Evolutionary conservation across 108 stramenopile genomes (phyloP).

Genomic region (Fistulifera solaris): DNA sequence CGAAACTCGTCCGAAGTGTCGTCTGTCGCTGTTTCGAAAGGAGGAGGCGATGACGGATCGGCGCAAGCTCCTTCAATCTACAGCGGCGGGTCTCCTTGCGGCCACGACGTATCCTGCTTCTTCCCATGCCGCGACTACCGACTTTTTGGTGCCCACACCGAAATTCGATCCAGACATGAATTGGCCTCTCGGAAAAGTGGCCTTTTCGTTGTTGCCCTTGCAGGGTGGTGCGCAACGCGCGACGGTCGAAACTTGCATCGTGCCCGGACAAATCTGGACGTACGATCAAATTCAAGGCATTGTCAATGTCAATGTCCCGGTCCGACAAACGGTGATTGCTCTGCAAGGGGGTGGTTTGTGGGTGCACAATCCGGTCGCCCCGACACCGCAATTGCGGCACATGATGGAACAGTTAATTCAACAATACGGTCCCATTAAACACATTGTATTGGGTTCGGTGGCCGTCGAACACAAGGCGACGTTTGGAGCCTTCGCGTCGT

Average conservation of each 20-base stretch:
- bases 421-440: conserved; percentile 68
- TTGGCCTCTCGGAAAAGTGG: conserved; percentile 81
- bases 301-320: conserved; percentile 90
- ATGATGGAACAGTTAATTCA: conserved; percentile 54
- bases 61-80: too few relatives aligned
- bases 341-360: conserved; percentile 68
- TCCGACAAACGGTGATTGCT: conserved; percentile 72
- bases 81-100: too few relatives aligned
- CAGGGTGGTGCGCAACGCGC: conserved; percentile 61
- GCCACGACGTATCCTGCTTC: neutral
- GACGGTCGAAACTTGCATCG: conserved; percentile 45
- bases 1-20: too few relatives aligned
- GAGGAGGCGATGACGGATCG: too few relatives aligned
- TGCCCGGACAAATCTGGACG: conserved; percentile 72
- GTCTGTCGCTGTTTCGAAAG: too few relatives aligned
- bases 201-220: conserved; percentile 67
- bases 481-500: conserved; percentile 67
- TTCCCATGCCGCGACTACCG: neutral
- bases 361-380: conserved; percentile 85
- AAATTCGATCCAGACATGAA: conserved; percentile 18
- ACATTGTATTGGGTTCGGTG: conserved; percentile 83
- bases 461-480: conserved; percentile 91
- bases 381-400: conserved; percentile 73
- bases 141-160: conserved; percentile 35
- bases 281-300: conserved; percentile 88